Evolutionary conservation across 1,284 basidiomycete species (phyloP).

Genomic region (Boletus sp.): DNA sequence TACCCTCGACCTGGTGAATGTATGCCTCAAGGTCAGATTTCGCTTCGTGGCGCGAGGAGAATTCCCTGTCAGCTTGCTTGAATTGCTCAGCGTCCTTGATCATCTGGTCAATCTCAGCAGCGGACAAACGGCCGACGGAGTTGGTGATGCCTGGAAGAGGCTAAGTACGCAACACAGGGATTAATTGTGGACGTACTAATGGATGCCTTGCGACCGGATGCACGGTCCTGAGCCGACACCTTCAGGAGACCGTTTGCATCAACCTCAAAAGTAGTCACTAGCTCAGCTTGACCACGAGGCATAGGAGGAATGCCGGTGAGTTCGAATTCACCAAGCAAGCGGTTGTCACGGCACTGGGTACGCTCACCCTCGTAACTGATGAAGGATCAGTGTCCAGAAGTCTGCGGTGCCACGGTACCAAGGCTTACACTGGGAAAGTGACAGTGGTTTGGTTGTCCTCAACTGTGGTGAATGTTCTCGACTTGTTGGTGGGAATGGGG

Average conservation of each 20-base stretch:
- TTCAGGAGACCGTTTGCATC: conserved; percentile 97
- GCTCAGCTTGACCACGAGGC: conserved; percentile 95
- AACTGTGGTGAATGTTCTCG: conserved; percentile 93
- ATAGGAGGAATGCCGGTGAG: conserved; percentile 96
- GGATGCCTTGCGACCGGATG: conserved; percentile 94
- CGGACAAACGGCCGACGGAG: conserved; percentile 94
- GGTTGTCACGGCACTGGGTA: conserved; percentile 95
- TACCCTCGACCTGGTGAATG: conserved; percentile 91
- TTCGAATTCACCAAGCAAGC: conserved; percentile 96
- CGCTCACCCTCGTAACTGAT: conserved; percentile 92
- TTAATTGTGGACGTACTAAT: conserved; percentile 63
- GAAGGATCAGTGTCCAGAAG: conserved; percentile 9
- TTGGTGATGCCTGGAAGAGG: conserved; percentile 76
- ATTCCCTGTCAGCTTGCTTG: conserved; percentile 96
- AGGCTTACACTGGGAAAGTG: conserved; percentile 88
- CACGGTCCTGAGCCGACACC: conserved; percentile 93
- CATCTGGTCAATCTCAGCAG: conserved; percentile 97
- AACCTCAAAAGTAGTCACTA: conserved; percentile 96
- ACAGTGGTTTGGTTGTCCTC: conserved; percentile 99
- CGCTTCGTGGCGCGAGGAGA: conserved; percentile 93
- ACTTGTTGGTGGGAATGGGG: conserved; percentile 97
- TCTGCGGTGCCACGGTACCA: background rate
- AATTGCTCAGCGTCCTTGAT: conserved; percentile 97
- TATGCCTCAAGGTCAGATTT: conserved; percentile 96
- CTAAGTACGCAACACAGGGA: conserved; percentile 16